phyloP scores from a whole-genome alignment of 2,329 filamentous ascomycete species.

The Xylaria arbuscula region DNA sequence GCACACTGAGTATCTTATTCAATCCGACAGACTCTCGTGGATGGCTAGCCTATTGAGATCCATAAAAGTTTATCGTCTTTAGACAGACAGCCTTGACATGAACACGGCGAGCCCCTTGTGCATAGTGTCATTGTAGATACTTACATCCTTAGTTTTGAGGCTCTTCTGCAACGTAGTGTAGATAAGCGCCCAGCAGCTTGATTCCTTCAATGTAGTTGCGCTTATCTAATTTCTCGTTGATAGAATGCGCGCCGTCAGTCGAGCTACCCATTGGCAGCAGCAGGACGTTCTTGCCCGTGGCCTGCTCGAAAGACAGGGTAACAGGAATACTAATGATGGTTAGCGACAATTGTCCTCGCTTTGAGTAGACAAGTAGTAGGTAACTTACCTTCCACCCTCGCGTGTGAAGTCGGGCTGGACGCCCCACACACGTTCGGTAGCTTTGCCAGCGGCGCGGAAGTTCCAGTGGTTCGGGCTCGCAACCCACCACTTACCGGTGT shows the following conservation, averaged over 20 bases:
- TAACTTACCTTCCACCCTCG: constrained; percentile 84
- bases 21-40: background rate
- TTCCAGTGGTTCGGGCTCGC: constrained; percentile 99
- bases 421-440: constrained; percentile 94
- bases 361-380: background rate
- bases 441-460: constrained; percentile 93
- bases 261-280: constrained; percentile 97
- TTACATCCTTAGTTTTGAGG: constrained; percentile 54
- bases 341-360: constrained; percentile 5
- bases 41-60: background rate
- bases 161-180: constrained; percentile 96
- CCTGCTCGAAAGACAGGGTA: constrained; percentile 96
- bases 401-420: constrained; percentile 94
- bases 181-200: constrained; percentile 92
- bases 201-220: constrained; percentile 98
- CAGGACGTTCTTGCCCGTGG: constrained; percentile 96
- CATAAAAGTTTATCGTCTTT: background rate
- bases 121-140: background rate
- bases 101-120: background rate
- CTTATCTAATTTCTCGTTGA: constrained; percentile 98
- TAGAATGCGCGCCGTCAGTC: constrained; percentile 95
- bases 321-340: constrained; percentile 80
- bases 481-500: constrained; percentile 99
- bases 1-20: background rate
- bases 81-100: background rate